Conservation (phyloP, 441 rosid species). For the Eutrema salsugineum region DNA sequence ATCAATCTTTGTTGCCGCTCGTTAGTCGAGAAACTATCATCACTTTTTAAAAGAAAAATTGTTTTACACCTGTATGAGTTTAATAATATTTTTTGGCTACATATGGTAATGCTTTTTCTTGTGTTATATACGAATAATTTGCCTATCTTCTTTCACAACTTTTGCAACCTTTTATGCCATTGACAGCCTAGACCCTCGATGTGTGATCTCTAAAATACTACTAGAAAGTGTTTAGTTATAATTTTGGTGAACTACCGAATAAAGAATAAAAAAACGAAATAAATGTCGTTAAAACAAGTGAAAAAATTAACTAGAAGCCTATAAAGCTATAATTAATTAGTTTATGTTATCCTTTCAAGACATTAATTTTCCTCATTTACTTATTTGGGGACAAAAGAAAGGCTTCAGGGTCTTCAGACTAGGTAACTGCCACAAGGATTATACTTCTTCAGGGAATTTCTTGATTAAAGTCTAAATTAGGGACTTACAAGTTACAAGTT, state of each 20-base stretch:
- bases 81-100: neutral
- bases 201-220: slow-evolving; percentile 4
- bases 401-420: too few species aligned
- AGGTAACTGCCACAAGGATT: neutral
- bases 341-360: neutral
- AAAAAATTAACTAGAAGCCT: neutral
- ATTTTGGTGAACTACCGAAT: slow-evolving; percentile 17
- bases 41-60: neutral
- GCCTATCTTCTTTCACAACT: slow-evolving; percentile 21
- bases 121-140: slow-evolving; percentile 21
- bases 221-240: neutral
- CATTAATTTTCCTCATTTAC: neutral
- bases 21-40: neutral
- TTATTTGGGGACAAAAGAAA: neutral
- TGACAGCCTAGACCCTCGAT: slow-evolving; percentile 31
- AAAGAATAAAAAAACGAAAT: neutral
- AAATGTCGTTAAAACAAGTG: neutral
- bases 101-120: neutral
- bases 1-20: slow-evolving; percentile 8
- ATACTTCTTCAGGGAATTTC: neutral
- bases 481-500: slow-evolving; percentile 8
- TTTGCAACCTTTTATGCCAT: slow-evolving; percentile 17
- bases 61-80: neutral
- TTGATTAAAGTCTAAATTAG: slow-evolving; percentile 10
- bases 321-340: neutral